Percentiles rank a stretch among this genome's conserved stretches.
These are phyloP conservation scores for Claviceps africana DNA, from an alignment of 2,329 filamentous ascomycete species.

Conservation along the genomic window DNA sequence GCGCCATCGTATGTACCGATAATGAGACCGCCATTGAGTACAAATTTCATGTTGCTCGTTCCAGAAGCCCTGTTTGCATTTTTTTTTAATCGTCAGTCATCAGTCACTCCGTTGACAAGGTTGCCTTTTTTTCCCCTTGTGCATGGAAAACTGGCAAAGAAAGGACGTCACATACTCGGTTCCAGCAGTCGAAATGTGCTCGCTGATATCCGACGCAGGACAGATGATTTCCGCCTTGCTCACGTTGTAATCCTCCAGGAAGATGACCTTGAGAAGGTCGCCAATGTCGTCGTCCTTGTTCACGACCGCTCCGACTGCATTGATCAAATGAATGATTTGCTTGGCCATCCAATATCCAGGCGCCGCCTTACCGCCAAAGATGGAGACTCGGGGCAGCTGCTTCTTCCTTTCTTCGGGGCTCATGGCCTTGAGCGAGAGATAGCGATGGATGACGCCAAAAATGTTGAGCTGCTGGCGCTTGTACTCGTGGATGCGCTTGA, in stretches of 20 bases:
- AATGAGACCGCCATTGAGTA: slow-evolving; percentile 89
- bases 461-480: slow-evolving; percentile 99
- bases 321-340: slow-evolving; percentile 94
- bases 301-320: slow-evolving; percentile 76
- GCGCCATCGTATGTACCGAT: slow-evolving; percentile 97
- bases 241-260: slow-evolving; percentile 96
- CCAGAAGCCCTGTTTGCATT: slow-evolving; percentile 44
- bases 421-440: slow-evolving; percentile 79
- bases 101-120: too few species aligned
- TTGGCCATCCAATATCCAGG: slow-evolving; percentile 99
- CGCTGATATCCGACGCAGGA: slow-evolving; percentile 88
- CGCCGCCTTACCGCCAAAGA: slow-evolving; percentile 95
- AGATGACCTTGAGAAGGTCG: slow-evolving; percentile 91
- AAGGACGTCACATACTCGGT: slow-evolving; percentile 53
- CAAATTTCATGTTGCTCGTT: slow-evolving; percentile 99
- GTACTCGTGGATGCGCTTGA: slow-evolving; percentile 98
- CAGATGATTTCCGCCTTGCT: slow-evolving; percentile 97
- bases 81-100: too few species aligned
- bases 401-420: slow-evolving; percentile 74
- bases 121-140: too few species aligned
- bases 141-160: too few species aligned
- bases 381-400: slow-evolving; percentile 73
- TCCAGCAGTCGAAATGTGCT: slow-evolving; percentile 96
- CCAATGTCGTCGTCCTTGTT: slow-evolving; percentile 89
- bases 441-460: slow-evolving; percentile 92